Evolutionary conservation across 2,329 filamentous ascomycete genomes (phyloP).

Genomic region (Alternaria sp.): DNA sequence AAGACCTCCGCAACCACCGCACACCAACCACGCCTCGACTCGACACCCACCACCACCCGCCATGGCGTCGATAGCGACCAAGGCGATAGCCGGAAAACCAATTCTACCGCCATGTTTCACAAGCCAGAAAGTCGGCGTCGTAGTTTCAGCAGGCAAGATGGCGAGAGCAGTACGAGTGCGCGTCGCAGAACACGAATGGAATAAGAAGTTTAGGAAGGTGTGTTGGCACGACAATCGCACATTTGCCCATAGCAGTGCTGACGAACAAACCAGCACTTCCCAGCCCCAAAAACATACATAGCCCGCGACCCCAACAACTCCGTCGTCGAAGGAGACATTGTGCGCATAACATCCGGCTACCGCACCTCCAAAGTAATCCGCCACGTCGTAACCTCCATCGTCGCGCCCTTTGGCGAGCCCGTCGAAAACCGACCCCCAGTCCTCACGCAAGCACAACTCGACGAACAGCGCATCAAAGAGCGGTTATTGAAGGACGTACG

Average conservation of each 20-base stretch:
- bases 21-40: slow-evolving; percentile 7
- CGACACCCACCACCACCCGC: slow-evolving; percentile 7
- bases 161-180: slow-evolving; percentile 79
- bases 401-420: slow-evolving; percentile 71
- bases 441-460: slow-evolving; percentile 68
- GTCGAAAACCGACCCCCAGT: slow-evolving; percentile 70
- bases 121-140: slow-evolving; percentile 62
- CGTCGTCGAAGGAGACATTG: slow-evolving; percentile 75
- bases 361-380: slow-evolving; percentile 70
- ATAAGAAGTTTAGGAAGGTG: slow-evolving; percentile 75
- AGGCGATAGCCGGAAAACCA: slow-evolving; percentile 24
- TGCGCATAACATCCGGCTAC: slow-evolving; percentile 72
- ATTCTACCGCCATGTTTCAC: slow-evolving; percentile 38
- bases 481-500: slow-evolving; percentile 65
- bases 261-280: slow-evolving; percentile 63
- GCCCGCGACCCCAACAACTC: slow-evolving; percentile 81
- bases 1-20: slow-evolving; percentile 17
- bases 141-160: slow-evolving; percentile 80
- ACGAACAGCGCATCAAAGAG: slow-evolving; percentile 61
- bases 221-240: slow-evolving; percentile 9
- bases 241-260: slow-evolving; percentile 1
- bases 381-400: slow-evolving; percentile 76
- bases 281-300: slow-evolving; percentile 68
- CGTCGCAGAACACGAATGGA: slow-evolving; percentile 74
- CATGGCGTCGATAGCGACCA: slow-evolving; percentile 32